Evolutionary conservation across 2,329 filamentous ascomycete species (phyloP), one percentile per base, ranked within the genome.

Genomic region (Stemphylium lycopersici): DNA sequence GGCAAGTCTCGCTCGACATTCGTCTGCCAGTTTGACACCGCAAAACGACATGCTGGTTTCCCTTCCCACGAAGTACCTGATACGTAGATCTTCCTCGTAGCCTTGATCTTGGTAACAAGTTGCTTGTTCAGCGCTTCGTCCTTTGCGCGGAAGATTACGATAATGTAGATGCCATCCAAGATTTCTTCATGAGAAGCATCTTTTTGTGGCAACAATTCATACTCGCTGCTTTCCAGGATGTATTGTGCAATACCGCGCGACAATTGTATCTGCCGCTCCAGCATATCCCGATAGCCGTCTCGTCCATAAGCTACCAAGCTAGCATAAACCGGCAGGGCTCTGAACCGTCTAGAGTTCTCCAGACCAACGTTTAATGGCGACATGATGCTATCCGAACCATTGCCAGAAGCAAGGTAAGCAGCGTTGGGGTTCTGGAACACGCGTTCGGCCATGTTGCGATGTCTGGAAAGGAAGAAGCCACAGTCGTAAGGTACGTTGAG

Each of bases 401-500:
- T 73, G 7, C 75, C 59, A 6, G 71, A 74, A 4, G 80, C 76
- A 40, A 96, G 84, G 69, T 97, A 97, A 1, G 88, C 90, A 2
- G 93, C 93, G 70, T 93, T 93, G 29, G 90, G 86, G 75, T 97
- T 97, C 15, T 60, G 45, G 6, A 57, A 54, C 6, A 47, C 46
- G 18, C 44, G 52, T 13, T 49, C 37, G 29, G 47, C 42, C 22
- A 58, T 53, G 24, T 40, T 52, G 16, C 33, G 54, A 36, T 60
- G 84, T 15, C 86, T 85, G 46, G 87, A 91, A 65, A 96, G 84
- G 81, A 96, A 96, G 75, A 97, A 89, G 38, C 93, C 93, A 66
- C 89, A 93, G 74, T 97, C 93, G 67, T 97, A 97, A 0, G 93
- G 93, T 40, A 96, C 91, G 63, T 97, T 97, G 56, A 98, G 83